Base-by-base conservation (phyloP, 108 stramenopile genomes). In the Cyclostephanos invisitatus region DNA sequence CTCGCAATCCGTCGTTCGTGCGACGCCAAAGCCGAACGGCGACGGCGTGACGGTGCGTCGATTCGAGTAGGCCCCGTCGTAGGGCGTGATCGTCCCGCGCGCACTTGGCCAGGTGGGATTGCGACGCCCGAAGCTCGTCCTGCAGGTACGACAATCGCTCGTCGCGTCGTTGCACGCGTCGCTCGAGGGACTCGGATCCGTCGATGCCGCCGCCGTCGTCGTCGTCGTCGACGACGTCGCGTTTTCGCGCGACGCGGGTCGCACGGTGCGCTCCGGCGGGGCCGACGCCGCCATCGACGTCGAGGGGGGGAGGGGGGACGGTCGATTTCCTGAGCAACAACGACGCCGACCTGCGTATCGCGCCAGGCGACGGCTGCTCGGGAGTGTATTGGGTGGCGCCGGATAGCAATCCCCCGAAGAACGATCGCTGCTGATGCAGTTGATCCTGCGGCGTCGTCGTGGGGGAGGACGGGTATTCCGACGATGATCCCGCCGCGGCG, bases 31-130 rank as follows among this genome's bases (percentile, higher is more conserved):
- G 46, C 21, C 58, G 38, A 0, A 73, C 25, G 62, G 79, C 72
- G 3, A 80, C 56, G 53, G 36, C 28, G 53, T 80, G 79, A 3
- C 79, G 61, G 53, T 73, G 72, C 0, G 72, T 62, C 2, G 79
- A 80, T 62, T 80, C 79, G 37, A 80, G 63, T n/a, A 64, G 67
- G 21, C 73, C 72, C 0, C 79, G 60, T 14, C 79, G 72, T n/a
- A 80, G 44, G 27, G 72, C 57, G 55, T 54, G 40, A 46, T 62
- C 66, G 36, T 80, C 79, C 29, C 68, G 67, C 53, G 60, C 60
- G 6, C 57, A 18, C 50, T 71, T 66, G 20, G 50, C 24, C 50
- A 55, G 49, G n/a, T 72, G 64, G 22, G 51, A n/a, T 32, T 73
- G 78, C 0, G 62, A 32, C 17, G 21, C 24, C 42, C 73, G 78